A percentile compares a stretch with the other conserved stretches of the same genome.
Conservation (phyloP, 176 grass and related monocot genomes). For the Bothriochloa decipiens region DNA sequence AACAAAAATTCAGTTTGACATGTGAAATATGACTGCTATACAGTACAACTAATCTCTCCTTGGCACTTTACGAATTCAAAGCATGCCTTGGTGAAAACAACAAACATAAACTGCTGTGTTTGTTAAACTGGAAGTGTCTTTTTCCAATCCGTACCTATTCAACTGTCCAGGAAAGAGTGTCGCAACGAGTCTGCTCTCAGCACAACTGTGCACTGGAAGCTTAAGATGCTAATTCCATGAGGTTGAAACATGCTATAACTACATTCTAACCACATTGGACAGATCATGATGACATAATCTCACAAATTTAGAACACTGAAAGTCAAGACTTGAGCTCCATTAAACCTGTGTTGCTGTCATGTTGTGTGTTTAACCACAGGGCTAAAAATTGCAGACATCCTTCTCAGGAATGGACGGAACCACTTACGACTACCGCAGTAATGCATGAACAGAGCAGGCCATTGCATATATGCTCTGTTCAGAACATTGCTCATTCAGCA, state of each 20-base stretch:
- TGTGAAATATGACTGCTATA: neutral
- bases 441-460: neutral
- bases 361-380: neutral
- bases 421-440: neutral
- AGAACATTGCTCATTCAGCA: neutral
- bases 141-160: neutral
- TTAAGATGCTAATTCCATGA: neutral
- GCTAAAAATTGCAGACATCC: neutral
- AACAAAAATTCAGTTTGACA: conserved; percentile 8
- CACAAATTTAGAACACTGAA: conserved; percentile 3
- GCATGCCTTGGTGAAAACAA: neutral
- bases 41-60: neutral
- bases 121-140: neutral
- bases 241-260: neutral
- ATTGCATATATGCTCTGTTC: neutral
- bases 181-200: conserved; percentile 4
- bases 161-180: neutral
- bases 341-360: neutral
- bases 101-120: neutral
- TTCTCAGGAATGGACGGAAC: neutral
- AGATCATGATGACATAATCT: neutral
- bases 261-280: neutral
- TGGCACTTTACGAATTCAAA: neutral
- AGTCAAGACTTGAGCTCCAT: neutral
- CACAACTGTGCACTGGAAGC: neutral